These are phyloP conservation scores for Rhodotorula mucilaginosa DNA, from an alignment of 1,284 basidiomycete species.

Conservation along the genomic window DNA sequence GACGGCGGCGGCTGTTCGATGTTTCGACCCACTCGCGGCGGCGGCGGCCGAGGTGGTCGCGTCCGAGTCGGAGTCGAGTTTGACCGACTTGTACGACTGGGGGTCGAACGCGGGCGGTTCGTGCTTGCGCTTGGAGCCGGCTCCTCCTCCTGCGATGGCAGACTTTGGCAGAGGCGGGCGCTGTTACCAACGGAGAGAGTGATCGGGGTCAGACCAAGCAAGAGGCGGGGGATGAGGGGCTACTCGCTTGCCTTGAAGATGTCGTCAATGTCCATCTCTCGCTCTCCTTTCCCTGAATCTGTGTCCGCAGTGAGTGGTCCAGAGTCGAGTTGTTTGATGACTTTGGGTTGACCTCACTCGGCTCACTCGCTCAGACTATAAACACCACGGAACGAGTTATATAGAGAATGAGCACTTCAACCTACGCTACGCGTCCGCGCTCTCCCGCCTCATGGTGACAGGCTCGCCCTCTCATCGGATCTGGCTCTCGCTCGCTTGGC, in stretches of 20 bases:
- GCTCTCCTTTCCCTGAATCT: no score
- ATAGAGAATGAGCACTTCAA: no score
- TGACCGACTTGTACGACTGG: slow-evolving; percentile 24
- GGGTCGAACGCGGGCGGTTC: slow-evolving; percentile 26
- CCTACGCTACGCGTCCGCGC: no score
- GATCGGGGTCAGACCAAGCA: background rate
- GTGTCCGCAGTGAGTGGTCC: no score
- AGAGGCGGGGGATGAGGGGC: no score
- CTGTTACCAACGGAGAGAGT: slow-evolving; percentile 7
- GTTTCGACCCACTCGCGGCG: background rate
- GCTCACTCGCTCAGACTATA: no score
- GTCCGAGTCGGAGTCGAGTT: slow-evolving; percentile 48
- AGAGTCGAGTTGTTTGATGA: no score
- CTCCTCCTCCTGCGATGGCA: slow-evolving; percentile 1
- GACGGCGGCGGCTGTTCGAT: slow-evolving; percentile 4
- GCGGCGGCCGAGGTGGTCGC: slow-evolving; percentile 7
- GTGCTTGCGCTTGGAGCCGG: slow-evolving; percentile 31
- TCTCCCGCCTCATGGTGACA: no score
- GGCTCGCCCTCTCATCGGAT: no score
- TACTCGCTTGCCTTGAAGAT: slow-evolving; percentile 36
- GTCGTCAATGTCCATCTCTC: slow-evolving; percentile 35
- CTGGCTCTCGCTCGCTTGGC: no score
- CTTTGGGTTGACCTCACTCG: no score
- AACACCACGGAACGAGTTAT: no score
- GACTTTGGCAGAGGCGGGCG: slow-evolving; percentile 34